Base-by-base conservation (phyloP, 2,329 filamentous ascomycete species). In the Fusarium hainanense region DNA sequence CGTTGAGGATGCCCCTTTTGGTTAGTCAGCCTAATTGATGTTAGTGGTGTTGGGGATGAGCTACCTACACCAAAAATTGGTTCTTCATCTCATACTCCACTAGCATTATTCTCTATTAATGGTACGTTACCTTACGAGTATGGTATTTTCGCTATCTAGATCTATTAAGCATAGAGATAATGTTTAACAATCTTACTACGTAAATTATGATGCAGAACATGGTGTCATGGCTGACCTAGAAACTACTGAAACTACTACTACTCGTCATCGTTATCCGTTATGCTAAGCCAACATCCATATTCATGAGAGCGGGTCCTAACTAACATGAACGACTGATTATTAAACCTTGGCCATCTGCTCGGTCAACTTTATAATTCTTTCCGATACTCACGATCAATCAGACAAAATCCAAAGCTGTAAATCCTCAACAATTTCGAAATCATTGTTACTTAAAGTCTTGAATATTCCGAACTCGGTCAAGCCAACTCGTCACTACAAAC, bases 221-320 rank as follows among this genome's bases (percentile, higher is more conserved):
- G 11, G 7, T 28, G 23, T 27, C n/a, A 18, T 14, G 49, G 16
- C 13, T 21, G 3, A 41, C 34, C 13, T 14, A 50, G 16, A 41
- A 41, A 41, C 34, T 28, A 21, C 27, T 21, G 18, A 41, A 41
- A 41, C 34, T 40, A 21, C 27, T 16, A 41, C 34, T 40, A 21
- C 27, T 21, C 13, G 34, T 25, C 32, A 64, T 47, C 21, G 27
- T 58, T 34, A 16, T 37, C 47, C 52, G 61, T 66, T 66, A 63
- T 69, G 69, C 49, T 57, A 69, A 57, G 50, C 56, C 49, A 70
- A 71, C 61, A 69, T 30, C 28, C 28, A 14, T 65, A 54, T 25
- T 30, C 37, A 46, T 12, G 28, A 48, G 41, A 52, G 51, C 51
- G 58, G 55, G 47, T 46, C 66, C 44, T 48, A 40, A 54, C 37